Evolutionary conservation across 345 rosid species (phyloP), one percentile per base, ranked within the genome.

Genomic region (Acer saccharum): DNA sequence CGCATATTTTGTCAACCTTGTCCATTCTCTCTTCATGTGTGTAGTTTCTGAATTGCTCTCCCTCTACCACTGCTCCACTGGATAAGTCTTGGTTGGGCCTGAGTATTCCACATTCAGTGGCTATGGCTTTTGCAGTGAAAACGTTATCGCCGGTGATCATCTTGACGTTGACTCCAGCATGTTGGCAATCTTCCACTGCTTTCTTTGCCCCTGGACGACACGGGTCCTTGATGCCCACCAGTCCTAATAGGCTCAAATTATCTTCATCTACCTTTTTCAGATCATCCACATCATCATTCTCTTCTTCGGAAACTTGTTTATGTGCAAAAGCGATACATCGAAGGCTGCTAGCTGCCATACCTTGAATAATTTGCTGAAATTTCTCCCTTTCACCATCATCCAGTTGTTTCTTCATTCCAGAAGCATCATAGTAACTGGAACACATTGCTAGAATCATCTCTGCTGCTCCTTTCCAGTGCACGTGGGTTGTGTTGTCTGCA

Each of bases 401-500:
- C 54, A 95, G 58, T 20, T 72, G 18, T 57, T 54, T 86, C 14
- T 78, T 23, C 0, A 3, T 69, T 68, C 97, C 98, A n/a, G 85
- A 77, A 60, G 81, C 88, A 65, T 89, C 86, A 8, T 85, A 87
- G 84, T 78, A 92, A 52, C 85, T 83, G 0, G 92, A 84, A 73
- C 97, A 90, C 93, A 79, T 86, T 2, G 90, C 86, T 61, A 91
- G 83, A 69, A 93, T 81, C 91, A 87, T 87, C 92, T 89, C 97
- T 1, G 97, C 95, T 0, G 92, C 93, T 75, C 97, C 97, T 80
- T 91, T 93, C 96, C 94, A 93, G 61, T 94, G 97, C 67, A 85
- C 78, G 58, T 89, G 88, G 46, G 78, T 6, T 1, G 84, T 74
- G 52, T 69, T 73, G 18, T 90, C 88, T 1, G 32, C 54, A 2